These are phyloP conservation scores for Suhomyces emberorum DNA, from an alignment of 805 yeast genomes.

Conservation along the genomic window DNA sequence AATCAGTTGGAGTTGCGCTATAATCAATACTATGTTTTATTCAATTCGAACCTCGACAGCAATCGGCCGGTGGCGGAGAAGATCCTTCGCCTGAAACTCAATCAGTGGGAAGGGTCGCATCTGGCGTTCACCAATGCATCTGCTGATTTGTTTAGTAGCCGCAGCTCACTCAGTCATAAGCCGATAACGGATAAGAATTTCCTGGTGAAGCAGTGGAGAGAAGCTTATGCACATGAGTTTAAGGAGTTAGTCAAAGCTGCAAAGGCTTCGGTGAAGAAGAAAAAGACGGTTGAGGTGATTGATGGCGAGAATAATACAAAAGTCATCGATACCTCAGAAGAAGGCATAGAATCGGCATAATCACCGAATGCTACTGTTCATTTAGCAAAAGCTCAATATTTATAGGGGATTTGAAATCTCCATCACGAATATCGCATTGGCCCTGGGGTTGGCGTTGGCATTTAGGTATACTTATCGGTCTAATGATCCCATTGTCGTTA, in stretches of 20 bases:
- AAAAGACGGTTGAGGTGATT: no score
- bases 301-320: no score
- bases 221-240: slow-evolving; percentile 38
- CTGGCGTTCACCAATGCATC: slow-evolving; percentile 28
- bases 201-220: slow-evolving; percentile 43
- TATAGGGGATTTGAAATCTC: no score
- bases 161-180: slow-evolving; percentile 21
- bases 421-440: no score
- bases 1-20: slow-evolving; percentile 65
- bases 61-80: slow-evolving; percentile 57
- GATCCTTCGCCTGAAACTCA: slow-evolving; percentile 52
- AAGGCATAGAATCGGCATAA: no score
- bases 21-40: slow-evolving; percentile 70
- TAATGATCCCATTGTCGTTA: no score
- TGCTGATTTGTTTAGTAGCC: slow-evolving; percentile 21
- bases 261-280: slow-evolving; percentile 9
- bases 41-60: slow-evolving; percentile 81
- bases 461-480: no score
- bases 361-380: no score
- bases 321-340: no score
- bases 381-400: no score
- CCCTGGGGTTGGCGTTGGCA: no score
- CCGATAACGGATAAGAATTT: slow-evolving; percentile 46
- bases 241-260: slow-evolving; percentile 37
- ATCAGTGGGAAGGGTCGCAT: slow-evolving; percentile 60